phyloP scores from a whole-genome alignment of 352 stramenopile genomes.

The Phytophthora pseudosyringae region DNA sequence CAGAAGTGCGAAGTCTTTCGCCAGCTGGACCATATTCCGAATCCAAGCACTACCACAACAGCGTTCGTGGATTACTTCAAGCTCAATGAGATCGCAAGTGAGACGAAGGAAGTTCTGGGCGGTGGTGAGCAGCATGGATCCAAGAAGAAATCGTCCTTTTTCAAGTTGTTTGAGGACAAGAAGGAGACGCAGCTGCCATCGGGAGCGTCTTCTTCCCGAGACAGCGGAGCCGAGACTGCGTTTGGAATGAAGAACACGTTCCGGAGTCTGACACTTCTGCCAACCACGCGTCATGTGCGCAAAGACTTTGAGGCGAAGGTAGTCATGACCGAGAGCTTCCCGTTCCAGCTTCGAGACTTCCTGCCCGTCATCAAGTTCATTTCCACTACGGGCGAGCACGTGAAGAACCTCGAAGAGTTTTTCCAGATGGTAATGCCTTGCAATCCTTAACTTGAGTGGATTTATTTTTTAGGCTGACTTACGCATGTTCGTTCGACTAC shows the following conservation, averaged over 20 bases:
- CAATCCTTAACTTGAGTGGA: background rate
- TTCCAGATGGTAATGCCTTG: conserved; percentile 70
- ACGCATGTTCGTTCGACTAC: background rate
- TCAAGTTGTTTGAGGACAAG: conserved; percentile 56
- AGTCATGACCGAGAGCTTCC: conserved; percentile 78
- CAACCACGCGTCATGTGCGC: conserved; percentile 40
- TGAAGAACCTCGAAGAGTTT: conserved; percentile 85
- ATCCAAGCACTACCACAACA: conserved; percentile 72
- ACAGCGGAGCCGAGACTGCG: background rate
- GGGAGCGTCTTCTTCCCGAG: conserved; percentile 1
- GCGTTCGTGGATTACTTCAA: conserved; percentile 78
- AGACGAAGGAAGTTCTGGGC: conserved; percentile 8
- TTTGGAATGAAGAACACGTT: conserved; percentile 59
- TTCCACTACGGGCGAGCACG: conserved; percentile 74
- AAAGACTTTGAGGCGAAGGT: conserved; percentile 86
- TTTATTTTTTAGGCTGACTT: conserved; percentile 5
- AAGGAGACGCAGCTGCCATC: conserved; percentile 18
- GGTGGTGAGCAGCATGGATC: conserved; percentile 32
- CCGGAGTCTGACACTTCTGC: conserved; percentile 69
- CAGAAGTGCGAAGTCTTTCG: conserved; percentile 66
- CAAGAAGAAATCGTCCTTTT: conserved; percentile 52
- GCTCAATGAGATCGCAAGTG: conserved; percentile 3
- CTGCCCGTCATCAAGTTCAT: conserved; percentile 81
- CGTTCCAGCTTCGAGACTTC: conserved; percentile 76
- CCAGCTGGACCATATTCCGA: conserved; percentile 62